Base-by-base conservation (phyloP, 2,329 filamentous ascomycete species). In the Didymosphaeria variabile region DNA sequence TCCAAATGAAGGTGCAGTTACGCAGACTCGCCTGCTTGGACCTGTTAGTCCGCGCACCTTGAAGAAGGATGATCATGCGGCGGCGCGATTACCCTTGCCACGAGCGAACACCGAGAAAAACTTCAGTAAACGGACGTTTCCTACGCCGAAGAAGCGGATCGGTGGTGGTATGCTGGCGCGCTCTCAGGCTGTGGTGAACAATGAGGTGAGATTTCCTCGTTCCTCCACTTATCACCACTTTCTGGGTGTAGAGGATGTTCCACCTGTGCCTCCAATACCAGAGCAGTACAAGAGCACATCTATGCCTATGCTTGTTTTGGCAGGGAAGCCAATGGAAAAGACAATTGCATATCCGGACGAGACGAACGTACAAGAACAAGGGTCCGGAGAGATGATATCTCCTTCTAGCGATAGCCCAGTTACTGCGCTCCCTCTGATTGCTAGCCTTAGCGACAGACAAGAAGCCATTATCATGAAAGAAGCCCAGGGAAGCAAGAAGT, bases 151-250 rank as follows among this genome's bases (percentile, higher is more conserved):
- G 44, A 66, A 63, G 34, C 53, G 71, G 38, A 67, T 52, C 45
- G 65, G 67, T 51, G 59, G 63, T 50, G 68, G 66, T 62, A 60
- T 66, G n/a, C 62, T 66, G n/a, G 72, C 71, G 55, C 63, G 59
- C 57, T 53, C 67, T 60, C 58, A 64, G 51, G 63, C 58, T 55
- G 58, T 56, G 32, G 57, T 60, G 59, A 73, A 68, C 51, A 63
- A 70, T 63, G 70, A 77, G 74, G 75, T 77, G 72, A 77, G 68
- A 60, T 59, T 76, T 31, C 68, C 73, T 63, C 70, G 66, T 58
- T 74, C 72, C 56, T 65, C 62, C 32, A 75, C 73, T 40, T 71
- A 72, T 55, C 69, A 76, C 55, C 47, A 61, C 61, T 55, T 74
- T 65, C 64, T 61, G 59, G 58, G 42, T 57, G 34, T 45, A 23